phyloP scores from a whole-genome alignment of 2,329 filamentous ascomycete genomes.

The Calonectria multiphialidica region DNA sequence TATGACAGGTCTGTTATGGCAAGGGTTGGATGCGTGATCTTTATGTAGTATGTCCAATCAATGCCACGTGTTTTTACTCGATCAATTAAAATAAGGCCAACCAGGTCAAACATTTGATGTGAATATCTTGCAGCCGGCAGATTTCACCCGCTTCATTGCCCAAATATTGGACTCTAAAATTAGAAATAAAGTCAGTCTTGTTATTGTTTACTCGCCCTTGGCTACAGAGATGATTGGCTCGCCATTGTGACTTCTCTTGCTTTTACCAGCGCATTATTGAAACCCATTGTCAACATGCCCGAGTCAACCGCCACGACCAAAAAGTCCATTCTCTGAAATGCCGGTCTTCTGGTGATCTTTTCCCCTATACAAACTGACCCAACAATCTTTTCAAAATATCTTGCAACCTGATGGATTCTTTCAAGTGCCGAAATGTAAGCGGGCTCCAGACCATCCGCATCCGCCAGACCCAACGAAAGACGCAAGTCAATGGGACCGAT shows the following conservation, averaged over 20 bases:
- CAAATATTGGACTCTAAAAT: too few species aligned
- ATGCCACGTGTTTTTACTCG: neutral
- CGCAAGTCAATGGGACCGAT: conserved; percentile 5
- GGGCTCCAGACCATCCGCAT: neutral
- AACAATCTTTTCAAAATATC: neutral
- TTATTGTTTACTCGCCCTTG: too few species aligned
- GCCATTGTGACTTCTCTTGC: neutral
- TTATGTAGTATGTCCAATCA: neutral
- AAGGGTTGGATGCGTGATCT: neutral
- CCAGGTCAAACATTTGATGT: too few species aligned
- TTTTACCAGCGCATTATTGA: neutral
- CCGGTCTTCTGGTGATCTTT: neutral
- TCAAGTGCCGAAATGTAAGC: neutral
- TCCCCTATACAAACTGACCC: neutral
- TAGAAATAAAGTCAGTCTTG: too few species aligned
- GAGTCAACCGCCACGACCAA: neutral
- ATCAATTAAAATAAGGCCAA: too few species aligned
- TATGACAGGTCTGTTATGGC: neutral
- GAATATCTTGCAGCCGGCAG: too few species aligned
- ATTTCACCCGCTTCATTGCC: too few species aligned
- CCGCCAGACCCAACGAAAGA: neutral
- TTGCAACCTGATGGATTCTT: neutral
- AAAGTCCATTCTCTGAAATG: neutral
- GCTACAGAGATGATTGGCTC: neutral
- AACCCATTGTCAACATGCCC: neutral